Conservation (phyloP, 345 rosid species). For the Limnanthes douglasii region DNA sequence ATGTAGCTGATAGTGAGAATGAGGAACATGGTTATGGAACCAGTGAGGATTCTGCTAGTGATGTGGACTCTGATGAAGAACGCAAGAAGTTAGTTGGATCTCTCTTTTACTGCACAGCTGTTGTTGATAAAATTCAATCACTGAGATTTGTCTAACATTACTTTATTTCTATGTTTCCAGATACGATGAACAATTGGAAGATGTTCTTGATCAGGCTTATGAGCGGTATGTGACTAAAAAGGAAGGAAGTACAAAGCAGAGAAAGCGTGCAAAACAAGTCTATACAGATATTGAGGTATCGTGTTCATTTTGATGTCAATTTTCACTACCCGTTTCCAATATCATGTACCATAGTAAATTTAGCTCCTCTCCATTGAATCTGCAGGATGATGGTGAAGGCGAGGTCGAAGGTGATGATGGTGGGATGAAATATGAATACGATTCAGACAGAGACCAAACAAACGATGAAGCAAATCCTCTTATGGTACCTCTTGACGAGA, state of each 20-base stretch:
- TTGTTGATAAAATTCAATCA: not conserved
- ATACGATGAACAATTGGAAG: conserved; percentile 68
- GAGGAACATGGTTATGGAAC: conserved; percentile 23
- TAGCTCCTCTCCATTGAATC: conserved; percentile 1
- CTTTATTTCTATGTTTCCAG: conserved; percentile 21
- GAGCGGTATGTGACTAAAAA: conserved; percentile 46
- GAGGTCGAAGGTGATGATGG: too few species aligned
- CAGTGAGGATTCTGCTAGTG: conserved; percentile 36
- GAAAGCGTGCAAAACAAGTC: conserved; percentile 67
- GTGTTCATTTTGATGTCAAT: not conserved
- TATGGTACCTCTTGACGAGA: conserved; percentile 53
- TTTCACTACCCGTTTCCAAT: not conserved
- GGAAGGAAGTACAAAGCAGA: conserved; percentile 66
- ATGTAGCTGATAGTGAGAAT: conserved; percentile 28
- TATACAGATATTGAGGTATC: conserved; percentile 61
- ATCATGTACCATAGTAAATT: not conserved
- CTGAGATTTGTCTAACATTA: not conserved
- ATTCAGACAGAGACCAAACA: conserved; percentile 46
- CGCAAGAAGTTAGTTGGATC: conserved; percentile 31
- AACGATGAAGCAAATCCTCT: conserved; percentile 77
- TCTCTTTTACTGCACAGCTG: not conserved
- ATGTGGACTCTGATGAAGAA: conserved; percentile 73
- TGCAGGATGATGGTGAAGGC: conserved; percentile 45
- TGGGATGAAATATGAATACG: conserved; percentile 39
- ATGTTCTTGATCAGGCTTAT: conserved; percentile 59